Evolutionary conservation across 129 eudicot species (phyloP), one percentile per base, ranked within the genome.

Genomic region (Deinandra increscens): DNA sequence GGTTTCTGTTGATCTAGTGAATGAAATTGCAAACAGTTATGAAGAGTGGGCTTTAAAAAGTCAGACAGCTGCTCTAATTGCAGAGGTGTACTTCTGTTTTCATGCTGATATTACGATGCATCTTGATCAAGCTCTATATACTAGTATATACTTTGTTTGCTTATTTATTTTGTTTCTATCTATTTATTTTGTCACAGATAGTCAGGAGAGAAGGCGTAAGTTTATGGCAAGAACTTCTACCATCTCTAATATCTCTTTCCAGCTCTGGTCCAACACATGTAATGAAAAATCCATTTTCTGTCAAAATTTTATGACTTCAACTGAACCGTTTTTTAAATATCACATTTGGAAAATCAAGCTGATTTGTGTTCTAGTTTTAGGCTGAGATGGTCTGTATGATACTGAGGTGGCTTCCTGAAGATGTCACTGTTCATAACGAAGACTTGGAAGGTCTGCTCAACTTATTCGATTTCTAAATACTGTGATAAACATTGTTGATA

Each of bases 351-450:
- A 62, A 20, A 58, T 69, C 61, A 73, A 74, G 74, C 78, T 80
- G 82, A 69, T 78, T 66, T 68, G 33, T 80, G 60, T 80, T 68
- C 70, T 41, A 54, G 62, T 79, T 83, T 31, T 81, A 93, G 98
- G 98, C 99, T 18, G 97, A 87, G 84, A 71, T 94, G 87, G 97
- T 94, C 20, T 76, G 86, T 12, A 89, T 89, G 95, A 85, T 84
- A 78, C 84, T 94, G 62, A 80, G 96, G 86, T 94, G 99, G 99
- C 96, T 94, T 71, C 99, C 99, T 0, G 99, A 94, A 84, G 99
- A 94, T 79, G 82, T 94, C 61, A 90, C 95, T 19, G 96, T 94
- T 73, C 99, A 94, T 63, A 94, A 94, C 79, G 99, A 89, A 78
- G 99, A 94, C 76, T 82, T 94, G 51, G 97, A 94, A 89, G 99